Evolutionary conservation across 305 asterid species (phyloP).

Genomic region (Caryopteris hybrid): DNA sequence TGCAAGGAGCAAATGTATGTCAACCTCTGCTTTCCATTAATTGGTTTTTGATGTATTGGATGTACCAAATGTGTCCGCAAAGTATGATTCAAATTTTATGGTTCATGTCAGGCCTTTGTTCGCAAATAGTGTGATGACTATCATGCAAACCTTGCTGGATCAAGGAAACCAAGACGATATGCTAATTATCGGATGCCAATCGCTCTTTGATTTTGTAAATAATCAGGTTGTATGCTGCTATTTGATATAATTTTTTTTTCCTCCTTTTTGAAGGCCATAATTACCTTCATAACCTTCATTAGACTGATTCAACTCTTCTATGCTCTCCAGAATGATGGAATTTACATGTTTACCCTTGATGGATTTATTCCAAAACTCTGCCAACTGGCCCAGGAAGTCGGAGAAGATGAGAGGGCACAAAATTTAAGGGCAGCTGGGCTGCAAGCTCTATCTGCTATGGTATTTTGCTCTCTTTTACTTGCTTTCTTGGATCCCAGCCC

Average conservation of each 20-base stretch:
- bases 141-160: conserved; percentile 79
- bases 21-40: neutral
- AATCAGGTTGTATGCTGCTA: conserved; percentile 61
- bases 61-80: neutral
- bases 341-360: conserved; percentile 87
- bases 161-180: conserved; percentile 82
- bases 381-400: conserved; percentile 85
- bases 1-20: conserved; percentile 95
- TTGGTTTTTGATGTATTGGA: neutral
- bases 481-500: neutral
- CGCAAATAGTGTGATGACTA: conserved; percentile 78
- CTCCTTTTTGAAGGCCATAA: neutral
- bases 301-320: conserved; percentile 14
- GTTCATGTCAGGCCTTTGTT: conserved; percentile 77
- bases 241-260: no score
- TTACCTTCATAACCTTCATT: neutral
- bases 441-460: conserved; percentile 93
- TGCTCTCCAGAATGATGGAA: conserved; percentile 78
- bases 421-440: conserved; percentile 63
- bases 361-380: conserved; percentile 91
- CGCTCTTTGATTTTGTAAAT: conserved; percentile 86
- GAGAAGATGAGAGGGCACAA: conserved; percentile 68
- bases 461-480: conserved; percentile 20
- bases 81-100: neutral
- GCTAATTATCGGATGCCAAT: conserved; percentile 68